phyloP scores from a whole-genome alignment of 2,329 filamentous ascomycete species.

The Penicillium sp. region DNA sequence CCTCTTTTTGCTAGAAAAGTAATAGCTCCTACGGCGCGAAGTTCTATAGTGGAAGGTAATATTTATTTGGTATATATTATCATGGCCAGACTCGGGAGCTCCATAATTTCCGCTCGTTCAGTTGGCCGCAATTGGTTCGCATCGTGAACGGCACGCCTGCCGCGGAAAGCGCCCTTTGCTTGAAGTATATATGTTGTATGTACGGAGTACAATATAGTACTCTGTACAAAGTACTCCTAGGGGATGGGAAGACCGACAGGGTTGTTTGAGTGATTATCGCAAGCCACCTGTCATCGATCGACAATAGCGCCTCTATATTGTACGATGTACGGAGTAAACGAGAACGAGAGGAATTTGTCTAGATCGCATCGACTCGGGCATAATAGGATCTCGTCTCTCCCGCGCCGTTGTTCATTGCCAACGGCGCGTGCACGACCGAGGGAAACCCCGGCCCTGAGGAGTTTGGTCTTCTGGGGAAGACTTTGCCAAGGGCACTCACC shows the following conservation, averaged over 20 bases:
- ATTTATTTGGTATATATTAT: conserved; percentile 3
- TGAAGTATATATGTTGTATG: not conserved
- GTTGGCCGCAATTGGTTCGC: conserved; percentile 7
- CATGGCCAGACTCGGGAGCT: not conserved
- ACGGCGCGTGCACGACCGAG: conserved; percentile 9
- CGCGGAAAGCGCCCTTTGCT: conserved; percentile 27
- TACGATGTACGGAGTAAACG: not conserved
- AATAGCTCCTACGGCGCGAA: not conserved
- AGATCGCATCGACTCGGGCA: not conserved
- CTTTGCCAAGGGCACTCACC: conserved; percentile 7
- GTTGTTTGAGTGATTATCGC: not conserved
- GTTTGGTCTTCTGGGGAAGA: conserved; percentile 2
- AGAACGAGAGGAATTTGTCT: not conserved
- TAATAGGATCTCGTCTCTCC: not conserved
- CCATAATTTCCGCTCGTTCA: conserved; percentile 1
- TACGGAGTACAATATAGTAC: no score
- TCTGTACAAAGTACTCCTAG: not conserved
- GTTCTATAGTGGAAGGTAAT: not conserved
- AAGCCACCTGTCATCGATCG: not conserved
- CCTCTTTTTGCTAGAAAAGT: not conserved
- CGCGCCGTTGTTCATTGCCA: not conserved
- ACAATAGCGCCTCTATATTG: not conserved
- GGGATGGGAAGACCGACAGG: conserved; percentile 6
- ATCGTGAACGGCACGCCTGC: conserved; percentile 11
- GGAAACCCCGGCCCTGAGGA: conserved; percentile 4